Evolutionary conservation across 768 basidiomycete species (phyloP), one percentile per base, ranked within the genome.

Genomic region (Leucosporidium scottii): DNA sequence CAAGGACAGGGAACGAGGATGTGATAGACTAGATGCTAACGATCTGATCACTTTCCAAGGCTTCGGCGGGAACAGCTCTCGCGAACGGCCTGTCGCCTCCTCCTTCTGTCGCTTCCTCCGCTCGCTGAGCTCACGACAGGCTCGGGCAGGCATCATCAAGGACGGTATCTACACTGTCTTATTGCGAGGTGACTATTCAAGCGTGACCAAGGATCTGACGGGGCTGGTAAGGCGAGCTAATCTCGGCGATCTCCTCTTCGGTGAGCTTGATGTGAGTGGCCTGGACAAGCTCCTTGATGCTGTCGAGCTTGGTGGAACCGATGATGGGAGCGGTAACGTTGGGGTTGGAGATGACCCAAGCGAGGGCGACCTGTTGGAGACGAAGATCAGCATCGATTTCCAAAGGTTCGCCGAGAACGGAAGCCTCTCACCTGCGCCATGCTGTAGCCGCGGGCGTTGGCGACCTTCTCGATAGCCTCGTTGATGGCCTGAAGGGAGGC

Each of bases 211-310:
- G 73, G 21, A 84, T 77, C 3, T 67, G 69, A 66, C 79, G 79
- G 2, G 84, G 79, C 63, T 75, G 58, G 78, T 87, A 87, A 3
- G 82, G 81, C 70, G 84, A 82, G 66, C 83, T 82, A 36, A 88
- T 80, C 64, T 80, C 80, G 75, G 83, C 81, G 50, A 84, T 76
- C 72, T 88, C 86, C 27, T 86, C 85, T 0, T 81, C 78, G 0
- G 82, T 82, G 54, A 87, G 79, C 65, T 80, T 78, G 36, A 86
- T 67, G 60, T 84, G 70, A 23, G 83, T 78, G 6, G 78, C 83
- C 15, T 76, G 83, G 82, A 68, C 66, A 20, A 69, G 62, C 53
- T 74, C 74, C 47, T 64, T 62, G 61, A 73, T 65, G 28, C 71
- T 61, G 31, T 70, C 68, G 20, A 66, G 36, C n/a, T 65, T 64